Evolutionary conservation across 2,329 filamentous ascomycete genomes (phyloP).

Genomic region (Leptographium galeiforme): DNA sequence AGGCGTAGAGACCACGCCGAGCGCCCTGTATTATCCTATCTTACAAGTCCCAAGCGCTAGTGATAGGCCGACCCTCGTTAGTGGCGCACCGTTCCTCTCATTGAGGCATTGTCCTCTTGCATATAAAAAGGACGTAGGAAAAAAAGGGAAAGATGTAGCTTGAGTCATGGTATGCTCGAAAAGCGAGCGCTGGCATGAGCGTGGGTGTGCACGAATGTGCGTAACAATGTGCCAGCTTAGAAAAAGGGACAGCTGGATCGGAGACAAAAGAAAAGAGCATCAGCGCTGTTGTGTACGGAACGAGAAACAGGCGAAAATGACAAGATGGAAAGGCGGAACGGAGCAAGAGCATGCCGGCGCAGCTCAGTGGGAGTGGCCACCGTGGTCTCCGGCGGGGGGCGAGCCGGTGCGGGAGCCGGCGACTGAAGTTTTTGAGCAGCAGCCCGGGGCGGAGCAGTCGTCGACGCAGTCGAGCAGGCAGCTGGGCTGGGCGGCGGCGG

Average conservation of each 20-base stretch:
- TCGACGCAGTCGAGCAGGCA: constrained; percentile 42
- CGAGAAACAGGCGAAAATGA: background rate
- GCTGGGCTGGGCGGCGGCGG: constrained; percentile 16
- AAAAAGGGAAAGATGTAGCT: background rate
- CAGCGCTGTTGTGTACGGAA: background rate
- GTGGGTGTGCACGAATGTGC: background rate
- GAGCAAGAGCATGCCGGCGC: background rate
- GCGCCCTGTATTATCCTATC: too few relatives aligned
- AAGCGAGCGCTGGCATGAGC: background rate
- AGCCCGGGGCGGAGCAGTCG: constrained; percentile 31
- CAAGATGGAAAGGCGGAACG: background rate
- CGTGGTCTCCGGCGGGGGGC: constrained; percentile 16
- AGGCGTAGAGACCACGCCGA: too few relatives aligned
- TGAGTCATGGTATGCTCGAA: background rate
- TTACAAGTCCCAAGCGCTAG: background rate
- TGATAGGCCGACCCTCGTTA: background rate
- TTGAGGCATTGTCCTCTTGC: background rate
- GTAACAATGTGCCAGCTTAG: background rate
- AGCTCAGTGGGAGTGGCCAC: constrained; percentile 8
- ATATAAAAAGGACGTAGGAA: background rate
- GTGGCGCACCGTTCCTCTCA: background rate
- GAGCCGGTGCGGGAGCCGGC: constrained; percentile 15
- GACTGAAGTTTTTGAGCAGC: constrained; percentile 27
- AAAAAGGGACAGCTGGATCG: background rate
- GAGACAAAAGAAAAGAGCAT: background rate